Conservation (phyloP, 176 grass and related monocot species). For the Oropetium thomaeum region DNA sequence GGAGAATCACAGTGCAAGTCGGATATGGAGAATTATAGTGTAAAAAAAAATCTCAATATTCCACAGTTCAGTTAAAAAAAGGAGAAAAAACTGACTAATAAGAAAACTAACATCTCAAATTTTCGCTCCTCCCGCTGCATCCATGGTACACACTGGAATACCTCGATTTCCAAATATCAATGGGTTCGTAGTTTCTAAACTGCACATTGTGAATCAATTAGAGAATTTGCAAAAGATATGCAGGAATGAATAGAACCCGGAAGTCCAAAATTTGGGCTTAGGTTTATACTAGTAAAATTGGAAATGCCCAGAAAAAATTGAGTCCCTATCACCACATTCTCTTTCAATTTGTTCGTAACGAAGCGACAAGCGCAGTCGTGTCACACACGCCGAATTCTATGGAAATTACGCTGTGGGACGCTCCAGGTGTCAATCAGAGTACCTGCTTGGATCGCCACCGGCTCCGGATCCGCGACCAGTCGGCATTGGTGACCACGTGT, state of each 20-base stretch:
- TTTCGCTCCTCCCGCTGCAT: conserved; percentile 52
- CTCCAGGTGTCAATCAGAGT: neutral
- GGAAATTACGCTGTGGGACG: neutral
- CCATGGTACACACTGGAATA: conserved; percentile 66
- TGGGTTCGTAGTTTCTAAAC: conserved; percentile 44
- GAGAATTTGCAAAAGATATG: neutral
- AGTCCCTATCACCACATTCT: neutral
- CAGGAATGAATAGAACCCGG: neutral
- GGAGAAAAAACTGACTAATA: neutral
- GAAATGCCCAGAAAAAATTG: neutral
- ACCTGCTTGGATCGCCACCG: conserved; percentile 68
- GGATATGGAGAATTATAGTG: conserved; percentile 11
- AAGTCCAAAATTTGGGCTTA: neutral
- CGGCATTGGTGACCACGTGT: conserved; percentile 73
- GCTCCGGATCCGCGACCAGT: conserved; percentile 71
- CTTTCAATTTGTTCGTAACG: neutral
- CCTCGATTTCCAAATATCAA: conserved; percentile 85
- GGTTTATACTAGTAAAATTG: neutral
- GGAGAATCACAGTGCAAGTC: conserved; percentile 16
- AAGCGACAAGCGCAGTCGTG: neutral
- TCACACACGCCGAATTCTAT: neutral
- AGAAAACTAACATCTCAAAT: conserved; percentile 64
- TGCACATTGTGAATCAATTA: conserved; percentile 35
- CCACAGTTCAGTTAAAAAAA: neutral
- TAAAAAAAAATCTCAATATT: too few relatives aligned